These are phyloP conservation scores for Chlamydomonas sp. DNA, from an alignment of 139 green algal genomes.

Conservation along the genomic window DNA sequence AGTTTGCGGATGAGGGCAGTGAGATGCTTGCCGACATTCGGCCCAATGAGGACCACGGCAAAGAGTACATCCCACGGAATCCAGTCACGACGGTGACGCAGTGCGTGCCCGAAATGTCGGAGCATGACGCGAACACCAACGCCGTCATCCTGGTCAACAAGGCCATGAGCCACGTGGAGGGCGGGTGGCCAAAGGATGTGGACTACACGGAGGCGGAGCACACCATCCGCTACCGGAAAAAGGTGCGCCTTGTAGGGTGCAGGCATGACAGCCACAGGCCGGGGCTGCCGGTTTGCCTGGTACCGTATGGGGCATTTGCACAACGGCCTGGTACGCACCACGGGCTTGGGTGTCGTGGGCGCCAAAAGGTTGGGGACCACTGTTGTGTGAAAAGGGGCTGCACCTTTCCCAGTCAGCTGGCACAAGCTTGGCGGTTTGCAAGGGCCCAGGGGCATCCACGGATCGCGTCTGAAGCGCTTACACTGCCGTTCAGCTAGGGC, in stretches of 20 bases:
- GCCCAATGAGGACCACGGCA: constrained; percentile 85
- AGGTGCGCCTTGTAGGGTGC: constrained; percentile 33
- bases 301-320: too few species aligned
- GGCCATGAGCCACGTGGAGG: constrained; percentile 89
- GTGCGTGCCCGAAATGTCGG: constrained; percentile 84
- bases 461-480: too few species aligned
- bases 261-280: too few species aligned
- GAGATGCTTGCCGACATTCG: constrained; percentile 91
- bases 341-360: too few species aligned
- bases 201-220: constrained; percentile 91
- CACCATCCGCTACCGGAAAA: constrained; percentile 82
- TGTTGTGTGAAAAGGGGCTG: too few species aligned
- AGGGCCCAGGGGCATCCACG: too few species aligned
- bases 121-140: constrained; percentile 91
- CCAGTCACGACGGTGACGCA: constrained; percentile 78
- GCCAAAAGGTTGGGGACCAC: too few species aligned
- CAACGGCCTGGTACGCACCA: too few species aligned
- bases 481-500: too few species aligned
- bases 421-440: too few species aligned
- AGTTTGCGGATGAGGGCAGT: constrained; percentile 83
- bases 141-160: constrained; percentile 76
- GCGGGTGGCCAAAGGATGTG: constrained; percentile 95
- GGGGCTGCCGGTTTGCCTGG: too few species aligned
- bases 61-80: constrained; percentile 78
- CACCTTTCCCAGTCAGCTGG: too few species aligned